Evolutionary conservation across 495 filamentous ascomycete genomes (phyloP).

Genomic region (Penicillium bialowiezense): DNA sequence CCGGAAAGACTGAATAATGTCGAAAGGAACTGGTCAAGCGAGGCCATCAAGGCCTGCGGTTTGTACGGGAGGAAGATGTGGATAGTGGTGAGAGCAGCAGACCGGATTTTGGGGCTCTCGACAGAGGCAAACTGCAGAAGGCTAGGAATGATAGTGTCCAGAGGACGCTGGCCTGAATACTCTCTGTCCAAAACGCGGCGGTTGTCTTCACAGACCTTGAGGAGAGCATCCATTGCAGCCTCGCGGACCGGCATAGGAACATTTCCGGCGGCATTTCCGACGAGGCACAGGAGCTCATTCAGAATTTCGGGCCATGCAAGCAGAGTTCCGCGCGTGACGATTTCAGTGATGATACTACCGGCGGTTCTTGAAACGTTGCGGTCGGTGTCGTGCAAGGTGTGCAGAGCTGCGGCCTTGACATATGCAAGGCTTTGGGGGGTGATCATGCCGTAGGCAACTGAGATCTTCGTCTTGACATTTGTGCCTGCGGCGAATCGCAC

Average conservation of each 20-base stretch:
- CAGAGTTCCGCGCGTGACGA: constrained; percentile 80
- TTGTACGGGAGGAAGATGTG: constrained; percentile 87
- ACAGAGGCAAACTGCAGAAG: constrained; percentile 81
- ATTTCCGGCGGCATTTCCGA: constrained; percentile 69
- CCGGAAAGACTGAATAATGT: constrained; percentile 76
- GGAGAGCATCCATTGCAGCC: constrained; percentile 86
- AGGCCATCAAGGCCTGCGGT: constrained; percentile 69
- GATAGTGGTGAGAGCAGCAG: constrained; percentile 74
- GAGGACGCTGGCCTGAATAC: constrained; percentile 78
- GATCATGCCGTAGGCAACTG: constrained; percentile 65
- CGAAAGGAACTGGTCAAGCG: constrained; percentile 75
- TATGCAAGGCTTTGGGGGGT: constrained; percentile 65
- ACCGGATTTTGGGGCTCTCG: constrained; percentile 68
- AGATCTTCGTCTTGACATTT: constrained; percentile 93
- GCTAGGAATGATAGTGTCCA: constrained; percentile 87
- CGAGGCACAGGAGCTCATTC: constrained; percentile 71
- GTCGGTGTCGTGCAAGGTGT: constrained; percentile 77
- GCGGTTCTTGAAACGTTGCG: constrained; percentile 81
- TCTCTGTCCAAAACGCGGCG: constrained; percentile 81
- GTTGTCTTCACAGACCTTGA: constrained; percentile 97
- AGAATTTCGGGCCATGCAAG: constrained; percentile 89
- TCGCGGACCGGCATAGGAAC: constrained; percentile 72
- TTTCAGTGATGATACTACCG: constrained; percentile 93
- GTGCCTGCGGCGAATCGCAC: constrained; percentile 84
- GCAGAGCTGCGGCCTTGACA: constrained; percentile 72